Evolutionary conservation across 1,139 yeast genomes (phyloP).

Genomic region (Geotrichum aggregatum): DNA sequence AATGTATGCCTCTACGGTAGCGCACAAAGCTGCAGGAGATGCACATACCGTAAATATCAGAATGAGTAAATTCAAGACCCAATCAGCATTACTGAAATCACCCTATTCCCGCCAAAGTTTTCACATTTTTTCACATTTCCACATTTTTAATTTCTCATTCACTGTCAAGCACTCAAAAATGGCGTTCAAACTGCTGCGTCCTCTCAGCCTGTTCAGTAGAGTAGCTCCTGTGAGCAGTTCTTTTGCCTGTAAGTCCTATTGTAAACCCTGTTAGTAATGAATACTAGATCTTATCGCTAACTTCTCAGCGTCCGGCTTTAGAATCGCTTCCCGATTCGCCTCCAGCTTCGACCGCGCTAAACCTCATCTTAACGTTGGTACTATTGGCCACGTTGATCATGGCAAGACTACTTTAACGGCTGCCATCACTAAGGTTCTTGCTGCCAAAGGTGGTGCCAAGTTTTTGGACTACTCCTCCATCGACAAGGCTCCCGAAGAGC

Average conservation of each 20-base stretch:
- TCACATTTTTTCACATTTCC: conserved; percentile 3
- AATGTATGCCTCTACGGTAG: no score
- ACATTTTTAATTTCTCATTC: not conserved
- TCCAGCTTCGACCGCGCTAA: conserved; percentile 43
- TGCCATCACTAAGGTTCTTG: conserved; percentile 92
- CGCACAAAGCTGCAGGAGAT: not conserved
- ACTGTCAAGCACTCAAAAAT: conserved; percentile 9
- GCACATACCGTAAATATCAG: conserved; percentile 5
- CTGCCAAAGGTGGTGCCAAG: conserved; percentile 84
- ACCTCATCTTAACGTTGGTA: conserved; percentile 95
- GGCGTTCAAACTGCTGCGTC: conserved; percentile 18
- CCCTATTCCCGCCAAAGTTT: not conserved
- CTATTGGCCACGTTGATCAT: conserved; percentile 96
- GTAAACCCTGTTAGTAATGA: not conserved
- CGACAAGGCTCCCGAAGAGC: conserved; percentile 98
- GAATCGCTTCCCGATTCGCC: conserved; percentile 20
- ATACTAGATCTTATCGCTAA: not conserved
- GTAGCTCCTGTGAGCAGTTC: conserved; percentile 11
- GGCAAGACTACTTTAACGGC: conserved; percentile 98
- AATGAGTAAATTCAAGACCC: conserved; percentile 10
- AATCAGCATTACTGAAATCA: not conserved
- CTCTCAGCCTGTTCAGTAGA: conserved; percentile 15
- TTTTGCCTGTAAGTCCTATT: conserved; percentile 13
- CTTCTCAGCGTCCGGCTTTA: not conserved
- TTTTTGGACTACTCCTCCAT: conserved; percentile 91